A percentile compares a stretch with the other conserved stretches of the same genome.
These are phyloP conservation scores for Lasiosphaeria hispida DNA, from an alignment of 495 filamentous ascomycete species.

Conservation along the genomic window DNA sequence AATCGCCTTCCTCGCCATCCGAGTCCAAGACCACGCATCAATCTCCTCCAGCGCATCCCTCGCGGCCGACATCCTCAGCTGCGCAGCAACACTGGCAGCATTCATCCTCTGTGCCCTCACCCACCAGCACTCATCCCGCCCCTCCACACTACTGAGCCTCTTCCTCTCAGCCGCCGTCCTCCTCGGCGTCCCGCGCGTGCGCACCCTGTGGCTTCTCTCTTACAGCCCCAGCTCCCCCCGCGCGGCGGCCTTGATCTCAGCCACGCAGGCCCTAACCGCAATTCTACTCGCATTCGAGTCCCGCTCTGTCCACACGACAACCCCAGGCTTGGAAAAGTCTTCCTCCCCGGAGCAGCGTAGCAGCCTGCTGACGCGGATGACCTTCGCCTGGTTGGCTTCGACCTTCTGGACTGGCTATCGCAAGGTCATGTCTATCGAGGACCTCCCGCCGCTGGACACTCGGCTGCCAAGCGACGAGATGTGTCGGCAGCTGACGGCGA, in stretches of 20 bases:
- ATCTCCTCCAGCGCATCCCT: slow-evolving; percentile 24
- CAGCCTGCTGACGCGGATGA: slow-evolving; percentile 32
- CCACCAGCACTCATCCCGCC: slow-evolving; percentile 34
- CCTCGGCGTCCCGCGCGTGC: slow-evolving; percentile 28
- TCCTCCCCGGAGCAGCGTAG: slow-evolving; percentile 26
- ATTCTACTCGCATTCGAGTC: slow-evolving; percentile 27
- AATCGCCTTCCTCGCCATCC: slow-evolving; percentile 25
- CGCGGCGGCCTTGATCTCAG: too few relatives aligned
- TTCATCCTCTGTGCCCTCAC: slow-evolving; percentile 29
- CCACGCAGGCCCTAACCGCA: background rate
- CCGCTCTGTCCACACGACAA: slow-evolving; percentile 23
- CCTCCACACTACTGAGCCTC: slow-evolving; percentile 34
- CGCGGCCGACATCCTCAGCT: slow-evolving; percentile 18
- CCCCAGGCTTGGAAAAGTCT: slow-evolving; percentile 13
- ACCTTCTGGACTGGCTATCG: slow-evolving; percentile 30
- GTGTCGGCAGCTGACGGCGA: too few relatives aligned
- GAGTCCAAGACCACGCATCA: slow-evolving; percentile 4
- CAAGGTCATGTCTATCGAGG: slow-evolving; percentile 25
- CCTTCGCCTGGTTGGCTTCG: slow-evolving; percentile 37
- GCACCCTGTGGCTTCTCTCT: slow-evolving; percentile 29
- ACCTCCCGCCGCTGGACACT: slow-evolving; percentile 30
- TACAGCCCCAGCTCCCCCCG: too few relatives aligned
- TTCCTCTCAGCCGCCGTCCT: slow-evolving; percentile 31
- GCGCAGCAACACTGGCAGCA: slow-evolving; percentile 15
- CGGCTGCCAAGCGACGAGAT: too few relatives aligned